A percentile compares a stretch with the other conserved stretches of the same genome.
Evolutionary conservation across 768 basidiomycete species (phyloP).

Genomic region (Boletus fagicola): DNA sequence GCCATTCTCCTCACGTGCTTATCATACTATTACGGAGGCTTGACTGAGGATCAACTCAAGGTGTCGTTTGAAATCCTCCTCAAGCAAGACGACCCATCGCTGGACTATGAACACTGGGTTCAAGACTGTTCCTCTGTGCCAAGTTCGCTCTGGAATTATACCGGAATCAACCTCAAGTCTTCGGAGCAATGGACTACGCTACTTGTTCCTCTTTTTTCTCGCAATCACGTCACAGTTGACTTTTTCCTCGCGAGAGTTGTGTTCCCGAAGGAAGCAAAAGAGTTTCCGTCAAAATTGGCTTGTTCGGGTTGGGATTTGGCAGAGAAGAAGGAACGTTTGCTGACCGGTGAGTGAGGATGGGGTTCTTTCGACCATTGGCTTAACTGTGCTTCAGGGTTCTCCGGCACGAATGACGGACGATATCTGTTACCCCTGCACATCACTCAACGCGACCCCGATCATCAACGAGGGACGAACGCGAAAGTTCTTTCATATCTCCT

Average conservation of each 20-base stretch:
- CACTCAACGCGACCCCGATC: slow-evolving; percentile 30
- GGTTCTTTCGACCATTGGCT: neutral
- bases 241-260: slow-evolving; percentile 48
- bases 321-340: slow-evolving; percentile 26
- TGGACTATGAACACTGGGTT: slow-evolving; percentile 45
- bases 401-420: slow-evolving; percentile 54
- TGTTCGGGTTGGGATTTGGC: slow-evolving; percentile 56
- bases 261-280: slow-evolving; percentile 49
- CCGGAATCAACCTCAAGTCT: slow-evolving; percentile 45
- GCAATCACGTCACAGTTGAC: slow-evolving; percentile 40
- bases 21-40: slow-evolving; percentile 49
- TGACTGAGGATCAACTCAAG: slow-evolving; percentile 38
- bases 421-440: slow-evolving; percentile 22
- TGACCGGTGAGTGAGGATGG: slow-evolving; percentile 8
- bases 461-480: slow-evolving; percentile 35
- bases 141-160: slow-evolving; percentile 28
- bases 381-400: slow-evolving; percentile 33
- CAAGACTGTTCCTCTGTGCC: slow-evolving; percentile 27
- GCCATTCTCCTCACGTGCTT: slow-evolving; percentile 45
- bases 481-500: slow-evolving; percentile 29
- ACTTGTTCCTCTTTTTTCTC: slow-evolving; percentile 37
- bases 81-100: slow-evolving; percentile 40
- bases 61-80: slow-evolving; percentile 38
- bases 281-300: slow-evolving; percentile 46
- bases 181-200: slow-evolving; percentile 25